These are phyloP conservation scores for Ogataea pignaliae DNA, from an alignment of 805 yeast genomes.

Conservation along the genomic window DNA sequence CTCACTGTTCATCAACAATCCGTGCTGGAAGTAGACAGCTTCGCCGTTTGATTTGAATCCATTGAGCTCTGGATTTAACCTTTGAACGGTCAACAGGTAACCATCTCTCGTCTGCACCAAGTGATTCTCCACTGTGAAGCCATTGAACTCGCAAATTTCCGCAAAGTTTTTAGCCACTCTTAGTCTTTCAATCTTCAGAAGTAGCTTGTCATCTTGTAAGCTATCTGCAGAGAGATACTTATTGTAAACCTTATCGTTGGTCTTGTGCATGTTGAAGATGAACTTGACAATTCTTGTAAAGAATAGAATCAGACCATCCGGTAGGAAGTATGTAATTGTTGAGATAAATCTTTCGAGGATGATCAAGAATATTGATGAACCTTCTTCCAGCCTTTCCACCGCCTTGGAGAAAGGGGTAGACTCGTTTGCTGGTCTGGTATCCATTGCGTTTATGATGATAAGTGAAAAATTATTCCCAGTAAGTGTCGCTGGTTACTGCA, in stretches of 20 bases:
- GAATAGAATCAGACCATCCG: slow-evolving; percentile 19
- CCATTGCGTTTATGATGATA: not conserved
- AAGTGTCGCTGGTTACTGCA: no score
- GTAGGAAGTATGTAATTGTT: slow-evolving; percentile 22
- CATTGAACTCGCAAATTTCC: slow-evolving; percentile 64
- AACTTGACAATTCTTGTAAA: slow-evolving; percentile 19
- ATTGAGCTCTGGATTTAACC: slow-evolving; percentile 42
- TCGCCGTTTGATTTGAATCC: slow-evolving; percentile 34
- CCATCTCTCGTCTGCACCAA: slow-evolving; percentile 74
- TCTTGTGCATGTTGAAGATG: slow-evolving; percentile 16
- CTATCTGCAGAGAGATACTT: slow-evolving; percentile 13
- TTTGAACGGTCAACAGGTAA: slow-evolving; percentile 69
- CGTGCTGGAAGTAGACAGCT: slow-evolving; percentile 85
- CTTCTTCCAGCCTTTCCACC: slow-evolving; percentile 12
- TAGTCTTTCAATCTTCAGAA: slow-evolving; percentile 30
- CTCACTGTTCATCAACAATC: slow-evolving; percentile 85
- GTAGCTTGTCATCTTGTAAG: slow-evolving; percentile 11
- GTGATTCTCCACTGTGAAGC: slow-evolving; percentile 70
- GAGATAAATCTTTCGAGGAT: slow-evolving; percentile 24
- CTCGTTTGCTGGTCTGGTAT: no score
- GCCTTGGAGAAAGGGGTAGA: no score
- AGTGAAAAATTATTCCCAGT: no score
- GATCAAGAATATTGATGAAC: slow-evolving; percentile 21
- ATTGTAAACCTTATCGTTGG: slow-evolving; percentile 21
- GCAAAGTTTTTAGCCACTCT: slow-evolving; percentile 50